Percentiles rank a stretch among this genome's conserved stretches.
phyloP scores from a whole-genome alignment of 331 rosid genomes.

The Ulmus americana region DNA sequence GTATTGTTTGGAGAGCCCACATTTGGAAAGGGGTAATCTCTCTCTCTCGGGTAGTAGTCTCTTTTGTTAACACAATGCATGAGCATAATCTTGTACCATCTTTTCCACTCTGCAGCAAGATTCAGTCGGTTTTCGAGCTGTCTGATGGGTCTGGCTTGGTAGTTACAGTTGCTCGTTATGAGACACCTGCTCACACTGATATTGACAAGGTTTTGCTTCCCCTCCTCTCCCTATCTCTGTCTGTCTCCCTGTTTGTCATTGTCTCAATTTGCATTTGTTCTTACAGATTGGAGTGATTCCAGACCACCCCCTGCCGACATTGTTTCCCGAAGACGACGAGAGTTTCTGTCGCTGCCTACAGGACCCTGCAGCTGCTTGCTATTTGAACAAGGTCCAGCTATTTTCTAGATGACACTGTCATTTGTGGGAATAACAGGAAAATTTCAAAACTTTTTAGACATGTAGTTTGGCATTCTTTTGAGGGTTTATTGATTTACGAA shows the following conservation, averaged over 20 bases:
- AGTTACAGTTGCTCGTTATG: slow-evolving; percentile 90
- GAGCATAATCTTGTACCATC: not conserved
- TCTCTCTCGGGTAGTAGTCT: slow-evolving; percentile 8
- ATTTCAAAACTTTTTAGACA: not conserved
- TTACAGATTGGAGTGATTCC: slow-evolving; percentile 86
- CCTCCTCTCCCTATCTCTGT: slow-evolving; percentile 15
- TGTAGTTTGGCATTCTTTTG: slow-evolving; percentile 7
- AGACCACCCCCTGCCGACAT: slow-evolving; percentile 74
- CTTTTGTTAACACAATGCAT: slow-evolving; percentile 2
- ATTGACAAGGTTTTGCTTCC: slow-evolving; percentile 16
- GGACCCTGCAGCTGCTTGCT: slow-evolving; percentile 78
- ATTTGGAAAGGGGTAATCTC: slow-evolving; percentile 81
- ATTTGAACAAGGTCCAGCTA: slow-evolving; percentile 57
- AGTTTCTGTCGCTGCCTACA: slow-evolving; percentile 75
- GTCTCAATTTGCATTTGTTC: slow-evolving; percentile 4
- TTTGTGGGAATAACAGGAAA: not conserved
- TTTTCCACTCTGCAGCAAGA: slow-evolving; percentile 57
- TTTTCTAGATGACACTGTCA: slow-evolving; percentile 46
- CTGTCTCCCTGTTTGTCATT: not conserved
- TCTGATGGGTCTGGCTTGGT: slow-evolving; percentile 96
- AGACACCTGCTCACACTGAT: slow-evolving; percentile 44
- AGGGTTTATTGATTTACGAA: not conserved
- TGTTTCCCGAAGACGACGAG: slow-evolving; percentile 84
- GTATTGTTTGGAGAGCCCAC: slow-evolving; percentile 88
- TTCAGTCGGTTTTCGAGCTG: slow-evolving; percentile 88